Conservation (phyloP, 108 stramenopile genomes). For the Stephanodiscus triporus region DNA sequence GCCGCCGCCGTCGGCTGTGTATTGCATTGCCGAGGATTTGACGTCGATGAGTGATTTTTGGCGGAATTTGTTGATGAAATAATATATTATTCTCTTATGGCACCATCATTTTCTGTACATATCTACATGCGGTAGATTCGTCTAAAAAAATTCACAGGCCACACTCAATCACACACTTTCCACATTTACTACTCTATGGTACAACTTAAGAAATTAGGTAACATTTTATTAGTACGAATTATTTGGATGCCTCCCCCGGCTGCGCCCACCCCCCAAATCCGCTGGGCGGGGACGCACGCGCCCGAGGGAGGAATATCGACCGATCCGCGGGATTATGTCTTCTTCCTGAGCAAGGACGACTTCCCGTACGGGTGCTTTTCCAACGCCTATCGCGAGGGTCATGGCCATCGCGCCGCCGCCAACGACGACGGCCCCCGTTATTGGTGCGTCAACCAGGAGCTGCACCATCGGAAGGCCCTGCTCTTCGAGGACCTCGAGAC, state of each 20-base stretch:
- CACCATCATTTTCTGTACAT: too few relatives aligned
- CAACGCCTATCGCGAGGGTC: conserved; percentile 32
- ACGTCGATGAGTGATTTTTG: conserved; percentile 6
- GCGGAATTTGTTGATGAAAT: too few relatives aligned
- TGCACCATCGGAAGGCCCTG: conserved; percentile 36
- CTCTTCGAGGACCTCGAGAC: conserved; percentile 28
- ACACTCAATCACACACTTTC: too few relatives aligned
- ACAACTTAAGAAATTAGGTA: too few relatives aligned
- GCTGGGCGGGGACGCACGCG: neutral
- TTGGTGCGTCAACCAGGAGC: conserved; percentile 47
- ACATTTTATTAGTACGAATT: too few relatives aligned
- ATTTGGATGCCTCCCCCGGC: too few relatives aligned
- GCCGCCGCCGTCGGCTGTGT: conserved; percentile 50
- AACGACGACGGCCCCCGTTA: neutral
- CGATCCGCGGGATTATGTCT: conserved; percentile 25
- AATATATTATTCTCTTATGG: too few relatives aligned
- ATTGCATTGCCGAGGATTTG: neutral
- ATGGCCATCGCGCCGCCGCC: conserved; percentile 1
- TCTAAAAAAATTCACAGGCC: too few relatives aligned
- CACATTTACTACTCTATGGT: too few relatives aligned
- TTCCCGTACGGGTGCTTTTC: conserved; percentile 35
- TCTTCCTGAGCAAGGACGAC: conserved; percentile 38
- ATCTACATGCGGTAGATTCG: too few relatives aligned
- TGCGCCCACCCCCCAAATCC: too few relatives aligned
- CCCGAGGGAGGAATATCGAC: neutral